Evolutionary conservation across 1,139 yeast species (phyloP).

Genomic region (Groenewaldozyma sp.): DNA sequence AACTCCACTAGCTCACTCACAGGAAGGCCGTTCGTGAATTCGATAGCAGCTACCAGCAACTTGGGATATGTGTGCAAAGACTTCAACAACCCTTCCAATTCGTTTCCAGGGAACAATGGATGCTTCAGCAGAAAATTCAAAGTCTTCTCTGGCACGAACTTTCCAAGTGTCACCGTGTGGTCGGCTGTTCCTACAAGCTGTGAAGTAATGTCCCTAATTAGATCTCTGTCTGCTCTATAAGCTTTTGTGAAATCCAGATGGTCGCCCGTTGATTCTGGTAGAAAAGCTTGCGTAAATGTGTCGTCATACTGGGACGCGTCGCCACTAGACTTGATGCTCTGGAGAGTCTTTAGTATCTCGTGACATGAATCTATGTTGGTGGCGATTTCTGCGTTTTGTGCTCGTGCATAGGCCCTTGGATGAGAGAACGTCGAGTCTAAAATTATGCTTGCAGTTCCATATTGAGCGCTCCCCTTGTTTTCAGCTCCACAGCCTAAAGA

Average conservation of each 20-base stretch:
- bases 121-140: conserved; percentile 73
- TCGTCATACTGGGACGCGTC: no score
- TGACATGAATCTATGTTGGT: neutral
- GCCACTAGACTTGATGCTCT: neutral
- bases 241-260: neutral
- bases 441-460: conserved; percentile 19
- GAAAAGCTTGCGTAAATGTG: no score
- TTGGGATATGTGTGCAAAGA: conserved; percentile 47
- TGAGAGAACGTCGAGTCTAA: conserved; percentile 12
- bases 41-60: conserved; percentile 70
- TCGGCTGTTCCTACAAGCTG: conserved; percentile 32
- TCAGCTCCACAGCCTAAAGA: conserved; percentile 58
- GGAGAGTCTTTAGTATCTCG: neutral
- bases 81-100: conserved; percentile 45
- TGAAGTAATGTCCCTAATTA: conserved; percentile 42
- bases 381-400: neutral
- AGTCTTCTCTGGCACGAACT: conserved; percentile 46
- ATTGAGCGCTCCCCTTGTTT: conserved; percentile 11
- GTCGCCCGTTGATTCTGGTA: neutral
- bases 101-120: conserved; percentile 66
- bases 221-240: conserved; percentile 39
- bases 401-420: neutral
- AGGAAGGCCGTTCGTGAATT: conserved; percentile 63
- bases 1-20: conserved; percentile 55
- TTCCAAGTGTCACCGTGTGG: conserved; percentile 14